Evolutionary conservation across 1,284 basidiomycete species (phyloP), one percentile per base, ranked within the genome.

Genomic region (Ceraceosorus bombacis): DNA sequence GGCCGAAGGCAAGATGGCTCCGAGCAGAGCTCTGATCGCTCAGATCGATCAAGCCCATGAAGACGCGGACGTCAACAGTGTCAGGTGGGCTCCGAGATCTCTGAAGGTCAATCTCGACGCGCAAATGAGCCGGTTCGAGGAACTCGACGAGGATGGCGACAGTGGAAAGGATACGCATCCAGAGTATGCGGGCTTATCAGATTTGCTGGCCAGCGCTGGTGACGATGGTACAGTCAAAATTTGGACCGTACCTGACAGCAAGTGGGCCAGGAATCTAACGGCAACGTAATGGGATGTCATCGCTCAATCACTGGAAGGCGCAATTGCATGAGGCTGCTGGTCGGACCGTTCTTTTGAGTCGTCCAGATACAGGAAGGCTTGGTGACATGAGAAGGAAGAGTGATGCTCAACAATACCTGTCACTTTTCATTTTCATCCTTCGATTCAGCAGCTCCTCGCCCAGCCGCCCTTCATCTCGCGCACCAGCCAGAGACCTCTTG

Each of bases 181-280:
- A 1, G 58, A 61, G 52, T 59, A 62, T 2, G 63, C 71, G 10
- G 70, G 66, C 40, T 66, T 68, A 37, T 56, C 58, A 7, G 57
- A 86, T 66, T 60, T 90, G 4, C 79, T 92, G 4, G 88, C 87
- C 0, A 89, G 85, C 5, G 83, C 86, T 0, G 89, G 87, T 1
- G 90, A 93, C 66, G 90, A 92, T 72, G 87, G 88, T 5, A 74
- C 80, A 36, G 81, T 86, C 43, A 83, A 82, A 66, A 81, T 91
- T 43, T 92, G 89, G 90, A 68, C 60, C 6, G 43, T 69, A 40
- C 53, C 59, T 5, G 43, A 15, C 43, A 15, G 43, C 43, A 15
- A 10, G 43, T 46, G 43, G 43, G 56, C 37, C 10, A 27, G 27
- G 27, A 27, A 27, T 27, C 3, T 27, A 3, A 27, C 27, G 1